Conservation (phyloP, 768 basidiomycete genomes). For the Lactarius deliciosus region DNA sequence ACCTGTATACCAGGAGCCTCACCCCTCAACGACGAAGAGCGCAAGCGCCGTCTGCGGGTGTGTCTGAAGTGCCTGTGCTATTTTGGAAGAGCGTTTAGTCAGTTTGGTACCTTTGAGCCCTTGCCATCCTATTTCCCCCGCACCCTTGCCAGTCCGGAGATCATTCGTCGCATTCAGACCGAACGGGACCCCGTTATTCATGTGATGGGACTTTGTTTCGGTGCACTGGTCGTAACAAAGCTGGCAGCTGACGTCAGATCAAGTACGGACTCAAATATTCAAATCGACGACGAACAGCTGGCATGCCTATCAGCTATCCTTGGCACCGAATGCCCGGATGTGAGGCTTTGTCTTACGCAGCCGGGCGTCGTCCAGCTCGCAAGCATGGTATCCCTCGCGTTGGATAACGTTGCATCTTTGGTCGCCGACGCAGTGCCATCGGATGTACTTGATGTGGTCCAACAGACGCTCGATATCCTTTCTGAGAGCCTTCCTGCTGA, state of each 20-base stretch:
- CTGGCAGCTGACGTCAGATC: not conserved
- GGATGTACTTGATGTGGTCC: not conserved
- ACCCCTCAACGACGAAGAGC: not conserved
- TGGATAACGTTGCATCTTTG: not conserved
- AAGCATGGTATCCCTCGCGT: not conserved
- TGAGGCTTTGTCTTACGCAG: not conserved
- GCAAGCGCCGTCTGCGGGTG: not conserved
- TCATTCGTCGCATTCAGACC: not conserved
- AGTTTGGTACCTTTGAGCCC: not conserved
- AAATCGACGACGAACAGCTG: not conserved
- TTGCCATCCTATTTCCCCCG: not conserved
- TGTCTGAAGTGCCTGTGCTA: not conserved
- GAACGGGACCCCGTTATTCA: not conserved
- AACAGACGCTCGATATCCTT: not conserved
- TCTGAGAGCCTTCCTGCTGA: not conserved
- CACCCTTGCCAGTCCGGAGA: conserved; percentile 1
- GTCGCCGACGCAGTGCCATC: too few species aligned
- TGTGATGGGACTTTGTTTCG: not conserved
- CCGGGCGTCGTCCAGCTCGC: not conserved
- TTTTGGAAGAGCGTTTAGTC: not conserved
- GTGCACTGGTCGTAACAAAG: not conserved
- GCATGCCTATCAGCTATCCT: not conserved
- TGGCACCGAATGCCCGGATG: not conserved
- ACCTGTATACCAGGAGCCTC: not conserved
- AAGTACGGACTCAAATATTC: not conserved